phyloP scores from a whole-genome alignment of 805 yeast genomes.

The Wickerhamiella siamensis region DNA sequence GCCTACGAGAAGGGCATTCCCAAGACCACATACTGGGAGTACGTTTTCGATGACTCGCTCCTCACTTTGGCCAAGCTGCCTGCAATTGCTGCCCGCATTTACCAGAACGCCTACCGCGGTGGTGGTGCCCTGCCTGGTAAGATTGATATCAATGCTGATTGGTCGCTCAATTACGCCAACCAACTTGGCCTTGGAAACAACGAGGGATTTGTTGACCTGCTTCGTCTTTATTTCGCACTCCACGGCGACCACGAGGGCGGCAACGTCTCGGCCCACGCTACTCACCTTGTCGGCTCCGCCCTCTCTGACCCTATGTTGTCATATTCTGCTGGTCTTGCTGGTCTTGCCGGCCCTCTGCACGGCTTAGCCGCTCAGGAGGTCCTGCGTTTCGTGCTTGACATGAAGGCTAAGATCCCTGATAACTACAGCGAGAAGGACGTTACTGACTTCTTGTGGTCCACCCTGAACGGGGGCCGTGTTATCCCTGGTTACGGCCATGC shows the following conservation, averaged over 20 bases:
- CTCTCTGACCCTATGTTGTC: constrained; percentile 62
- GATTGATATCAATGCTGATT: constrained; percentile 43
- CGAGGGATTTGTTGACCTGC: constrained; percentile 46
- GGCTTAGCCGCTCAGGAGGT: constrained; percentile 82
- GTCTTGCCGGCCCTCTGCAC: constrained; percentile 77
- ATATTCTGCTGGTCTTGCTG: constrained; percentile 65
- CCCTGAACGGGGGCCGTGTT: constrained; percentile 59
- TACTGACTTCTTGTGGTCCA: constrained; percentile 54
- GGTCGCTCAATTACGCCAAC: constrained; percentile 57
- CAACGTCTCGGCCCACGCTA: constrained; percentile 68
- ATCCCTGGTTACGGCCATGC: constrained; percentile 87
- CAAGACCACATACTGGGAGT: constrained; percentile 62
- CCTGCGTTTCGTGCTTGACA: constrained; percentile 52
- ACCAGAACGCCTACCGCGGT: constrained; percentile 43
- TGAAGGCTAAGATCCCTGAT: constrained; percentile 30
- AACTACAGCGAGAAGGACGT: constrained; percentile 35
- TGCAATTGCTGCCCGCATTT: constrained; percentile 57
- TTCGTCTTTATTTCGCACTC: constrained; percentile 65
- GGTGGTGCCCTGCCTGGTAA: constrained; percentile 39
- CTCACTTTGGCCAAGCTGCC: constrained; percentile 63
- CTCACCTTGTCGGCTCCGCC: constrained; percentile 73
- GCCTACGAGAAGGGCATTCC: constrained; percentile 58
- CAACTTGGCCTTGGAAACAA: constrained; percentile 42
- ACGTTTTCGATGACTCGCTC: constrained; percentile 56
- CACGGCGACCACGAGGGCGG: constrained; percentile 82